Base-by-base conservation (phyloP, 2,329 filamentous ascomycete species). In the Botryotinia narcissicola region DNA sequence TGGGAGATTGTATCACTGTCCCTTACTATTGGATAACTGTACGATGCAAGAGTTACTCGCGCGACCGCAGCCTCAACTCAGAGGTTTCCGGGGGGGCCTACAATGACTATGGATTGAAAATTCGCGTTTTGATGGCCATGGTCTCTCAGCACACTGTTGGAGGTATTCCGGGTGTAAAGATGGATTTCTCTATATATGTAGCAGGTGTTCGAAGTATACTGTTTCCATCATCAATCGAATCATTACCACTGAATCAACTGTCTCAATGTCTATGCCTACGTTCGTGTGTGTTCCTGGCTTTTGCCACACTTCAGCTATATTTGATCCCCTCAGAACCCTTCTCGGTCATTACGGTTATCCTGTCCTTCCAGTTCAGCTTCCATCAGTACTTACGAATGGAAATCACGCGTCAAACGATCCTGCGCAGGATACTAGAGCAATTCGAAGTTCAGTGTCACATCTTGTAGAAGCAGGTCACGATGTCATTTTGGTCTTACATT, bases 231-330 rank as follows among this genome's bases (percentile, higher is more conserved):
- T 68, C 59, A 46, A 25, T 37, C 54, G 4, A 14, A 37, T 22
- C 62, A 25, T 37, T 57, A 68, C 25, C 20, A 68, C 37, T 32
- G 32, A 72, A 32, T 63, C 37, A 68, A 51, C 35, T 60, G 22
- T 68, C 62, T n/a, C 20, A 16, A 79, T 79, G 77, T 75, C 77
- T 62, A 78, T 74, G 73, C 82, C 83, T 71, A 82, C 81, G 7
- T 80, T 85, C 18, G 74, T 85, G 74, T 82, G 83, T 67, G 77
- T 84, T 71, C 82, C 80, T 12, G 83, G 82, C 70, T 79, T 82
- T 62, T 84, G 82, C 79, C 83, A 84, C 75, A 78, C 77, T 51
- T 78, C 82, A 16, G 77, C 68, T 48, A 81, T 82, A 76, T 84
- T 82, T 74, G 75, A 81, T 73, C 79, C 80, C n/a, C 73, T 84